Percentiles rank a stretch among this genome's conserved stretches.
Evolutionary conservation across 768 basidiomycete species (phyloP).

Genomic region (Sporobolomyces roseus): DNA sequence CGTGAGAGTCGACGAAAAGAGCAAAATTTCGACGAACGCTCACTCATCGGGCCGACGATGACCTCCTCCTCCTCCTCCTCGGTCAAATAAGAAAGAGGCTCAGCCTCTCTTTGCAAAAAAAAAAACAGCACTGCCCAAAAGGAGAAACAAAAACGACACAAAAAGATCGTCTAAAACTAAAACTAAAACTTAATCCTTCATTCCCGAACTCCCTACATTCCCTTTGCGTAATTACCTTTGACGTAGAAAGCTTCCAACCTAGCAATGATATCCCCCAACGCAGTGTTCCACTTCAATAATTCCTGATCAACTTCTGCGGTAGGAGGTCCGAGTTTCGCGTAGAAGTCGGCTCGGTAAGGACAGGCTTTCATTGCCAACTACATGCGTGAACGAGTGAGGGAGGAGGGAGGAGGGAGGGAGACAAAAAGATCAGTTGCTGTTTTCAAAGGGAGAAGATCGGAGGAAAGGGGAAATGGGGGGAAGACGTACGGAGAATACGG

Average conservation of each 20-base stretch:
- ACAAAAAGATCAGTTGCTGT: too few species aligned
- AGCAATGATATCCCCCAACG: constrained; percentile 55
- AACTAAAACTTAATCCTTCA: too few species aligned
- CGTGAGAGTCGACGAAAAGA: too few species aligned
- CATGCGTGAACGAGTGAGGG: too few species aligned
- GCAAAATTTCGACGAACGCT: too few species aligned
- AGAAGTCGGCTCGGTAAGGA: constrained; percentile 61
- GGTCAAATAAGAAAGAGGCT: too few species aligned
- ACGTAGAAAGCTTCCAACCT: constrained; percentile 56
- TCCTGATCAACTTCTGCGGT: constrained; percentile 54
- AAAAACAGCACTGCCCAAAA: background rate
- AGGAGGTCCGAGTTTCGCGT: constrained; percentile 57
- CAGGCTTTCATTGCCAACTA: constrained; percentile 69
- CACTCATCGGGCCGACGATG: too few species aligned
- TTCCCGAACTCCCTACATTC: constrained; percentile 51
- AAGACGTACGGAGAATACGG: constrained; percentile 57
- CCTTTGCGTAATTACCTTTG: constrained; percentile 52
- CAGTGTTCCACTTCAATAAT: constrained; percentile 58
- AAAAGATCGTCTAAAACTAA: background rate
- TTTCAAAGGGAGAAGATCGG: too few species aligned
- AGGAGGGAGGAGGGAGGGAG: too few species aligned
- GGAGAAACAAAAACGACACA: background rate
- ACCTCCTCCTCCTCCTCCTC: too few species aligned
- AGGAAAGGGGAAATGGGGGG: background rate
- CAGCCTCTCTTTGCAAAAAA: background rate